These are phyloP conservation scores for Nannochloris sp. DNA, from an alignment of 139 green algal genomes.

Conservation along the genomic window DNA sequence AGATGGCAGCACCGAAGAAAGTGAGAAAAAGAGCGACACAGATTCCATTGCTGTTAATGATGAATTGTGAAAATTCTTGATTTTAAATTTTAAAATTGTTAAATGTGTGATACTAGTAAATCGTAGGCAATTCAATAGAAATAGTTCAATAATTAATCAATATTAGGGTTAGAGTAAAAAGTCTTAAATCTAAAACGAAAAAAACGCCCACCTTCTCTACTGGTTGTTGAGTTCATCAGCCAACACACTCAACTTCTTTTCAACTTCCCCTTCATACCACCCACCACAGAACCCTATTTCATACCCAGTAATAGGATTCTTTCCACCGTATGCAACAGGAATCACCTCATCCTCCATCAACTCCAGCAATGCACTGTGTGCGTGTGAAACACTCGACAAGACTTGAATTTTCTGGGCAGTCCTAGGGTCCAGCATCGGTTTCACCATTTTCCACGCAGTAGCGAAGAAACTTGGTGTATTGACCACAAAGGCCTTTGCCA, in stretches of 20 bases:
- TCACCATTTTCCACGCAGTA: constrained; percentile 1
- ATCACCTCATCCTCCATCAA: constrained; percentile 2
- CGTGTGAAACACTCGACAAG: neutral
- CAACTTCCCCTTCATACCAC: neutral
- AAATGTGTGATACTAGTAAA: too few relatives aligned
- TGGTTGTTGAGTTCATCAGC: neutral
- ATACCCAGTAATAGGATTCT: neutral
- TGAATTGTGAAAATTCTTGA: too few relatives aligned
- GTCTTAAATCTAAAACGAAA: too few relatives aligned
- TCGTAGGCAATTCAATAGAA: too few relatives aligned
- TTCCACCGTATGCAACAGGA: neutral
- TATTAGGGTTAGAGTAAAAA: too few relatives aligned
- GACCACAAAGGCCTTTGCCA: constrained; percentile 5
- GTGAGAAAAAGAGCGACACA: constrained; percentile 9
- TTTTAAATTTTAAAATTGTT: too few relatives aligned
- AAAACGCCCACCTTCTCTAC: too few relatives aligned
- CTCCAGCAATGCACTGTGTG: neutral
- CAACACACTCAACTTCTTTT: neutral
- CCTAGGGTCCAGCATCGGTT: constrained; percentile 2
- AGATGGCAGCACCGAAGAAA: neutral
- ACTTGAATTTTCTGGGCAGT: constrained; percentile 3
- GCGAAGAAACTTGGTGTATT: neutral
- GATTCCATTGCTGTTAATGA: too few relatives aligned
- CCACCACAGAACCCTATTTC: neutral
- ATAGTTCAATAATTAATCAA: too few relatives aligned